Evolutionary conservation across 345 rosid species (phyloP).

Genomic region (Ailanthus altissimus): DNA sequence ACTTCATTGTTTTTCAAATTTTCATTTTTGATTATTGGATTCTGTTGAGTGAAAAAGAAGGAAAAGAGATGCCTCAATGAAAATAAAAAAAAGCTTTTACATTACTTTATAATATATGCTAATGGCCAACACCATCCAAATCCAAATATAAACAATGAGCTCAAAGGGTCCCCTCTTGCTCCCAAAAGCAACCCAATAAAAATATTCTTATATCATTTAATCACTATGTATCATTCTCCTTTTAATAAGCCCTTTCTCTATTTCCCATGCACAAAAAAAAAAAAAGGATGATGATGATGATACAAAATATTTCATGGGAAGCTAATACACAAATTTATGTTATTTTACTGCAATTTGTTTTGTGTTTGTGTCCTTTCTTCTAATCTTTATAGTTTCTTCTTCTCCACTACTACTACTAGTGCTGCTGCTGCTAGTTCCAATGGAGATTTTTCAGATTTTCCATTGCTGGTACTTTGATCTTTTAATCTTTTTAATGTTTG

Average conservation of each 20-base stretch:
- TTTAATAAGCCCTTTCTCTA: constrained; percentile 51
- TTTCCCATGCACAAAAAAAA: constrained; percentile 61
- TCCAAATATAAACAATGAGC: constrained; percentile 22
- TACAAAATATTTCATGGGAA: not conserved
- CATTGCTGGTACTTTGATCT: constrained; percentile 34
- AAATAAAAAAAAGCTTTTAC: constrained; percentile 17
- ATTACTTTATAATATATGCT: constrained; percentile 9
- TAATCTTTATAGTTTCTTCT: too few relatives aligned
- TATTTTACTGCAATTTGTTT: constrained; percentile 12
- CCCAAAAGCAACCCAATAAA: constrained; percentile 38
- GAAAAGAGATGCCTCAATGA: constrained; percentile 32
- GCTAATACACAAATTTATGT: constrained; percentile 12
- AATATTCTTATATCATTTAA: constrained; percentile 39
- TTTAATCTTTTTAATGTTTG: constrained; percentile 30
- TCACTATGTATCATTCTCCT: constrained; percentile 33
- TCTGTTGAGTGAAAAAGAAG: constrained; percentile 32
- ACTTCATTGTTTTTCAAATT: not conserved
- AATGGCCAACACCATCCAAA: constrained; percentile 49
- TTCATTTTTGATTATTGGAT: constrained; percentile 28
- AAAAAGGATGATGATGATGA: constrained; percentile 10
- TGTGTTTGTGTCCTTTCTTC: not conserved
- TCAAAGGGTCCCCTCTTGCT: constrained; percentile 43
- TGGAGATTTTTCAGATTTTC: constrained; percentile 59
- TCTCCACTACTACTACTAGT: too few relatives aligned
- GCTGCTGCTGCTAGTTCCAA: constrained; percentile 41